phyloP scores from a whole-genome alignment of 2,329 filamentous ascomycete genomes.

The Bipolaris oryzae region DNA sequence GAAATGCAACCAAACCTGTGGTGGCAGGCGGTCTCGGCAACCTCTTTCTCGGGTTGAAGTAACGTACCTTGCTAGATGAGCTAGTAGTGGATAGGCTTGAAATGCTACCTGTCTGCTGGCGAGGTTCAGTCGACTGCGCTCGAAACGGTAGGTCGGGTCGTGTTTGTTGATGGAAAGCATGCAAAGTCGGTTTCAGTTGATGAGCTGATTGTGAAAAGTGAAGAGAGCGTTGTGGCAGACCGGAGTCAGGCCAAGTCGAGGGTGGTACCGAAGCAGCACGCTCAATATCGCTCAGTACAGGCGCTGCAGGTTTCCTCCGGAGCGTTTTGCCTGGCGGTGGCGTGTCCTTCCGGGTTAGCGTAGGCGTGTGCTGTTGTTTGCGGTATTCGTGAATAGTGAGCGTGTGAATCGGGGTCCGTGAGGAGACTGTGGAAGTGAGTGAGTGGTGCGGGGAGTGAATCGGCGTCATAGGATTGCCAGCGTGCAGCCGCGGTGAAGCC shows the following conservation, averaged over 20 bases:
- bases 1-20: slow-evolving; percentile 15
- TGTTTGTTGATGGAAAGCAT: slow-evolving; percentile 24
- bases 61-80: slow-evolving; percentile 31
- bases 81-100: slow-evolving; percentile 22
- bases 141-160: slow-evolving; percentile 27
- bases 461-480: slow-evolving; percentile 38
- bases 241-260: slow-evolving; percentile 17
- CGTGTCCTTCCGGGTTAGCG: slow-evolving; percentile 29
- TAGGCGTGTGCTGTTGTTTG: slow-evolving; percentile 46
- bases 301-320: slow-evolving; percentile 46
- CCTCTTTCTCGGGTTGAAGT: slow-evolving; percentile 45
- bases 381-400: slow-evolving; percentile 51
- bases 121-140: slow-evolving; percentile 40
- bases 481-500: slow-evolving; percentile 26
- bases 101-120: slow-evolving; percentile 22
- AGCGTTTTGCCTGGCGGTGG: slow-evolving; percentile 43
- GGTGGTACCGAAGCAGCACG: slow-evolving; percentile 30
- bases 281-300: slow-evolving; percentile 40
- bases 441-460: slow-evolving; percentile 48
- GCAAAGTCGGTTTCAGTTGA: slow-evolving; percentile 27
- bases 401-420: slow-evolving; percentile 41
- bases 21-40: slow-evolving; percentile 38
- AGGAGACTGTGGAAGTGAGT: slow-evolving; percentile 39
- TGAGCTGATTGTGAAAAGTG: slow-evolving; percentile 41
- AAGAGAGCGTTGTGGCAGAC: slow-evolving; percentile 27